Percentiles rank a stretch among this genome's conserved stretches.
These are phyloP conservation scores for Mucuna pruriens DNA, from an alignment of 306 rosid species.

Conservation along the genomic window DNA sequence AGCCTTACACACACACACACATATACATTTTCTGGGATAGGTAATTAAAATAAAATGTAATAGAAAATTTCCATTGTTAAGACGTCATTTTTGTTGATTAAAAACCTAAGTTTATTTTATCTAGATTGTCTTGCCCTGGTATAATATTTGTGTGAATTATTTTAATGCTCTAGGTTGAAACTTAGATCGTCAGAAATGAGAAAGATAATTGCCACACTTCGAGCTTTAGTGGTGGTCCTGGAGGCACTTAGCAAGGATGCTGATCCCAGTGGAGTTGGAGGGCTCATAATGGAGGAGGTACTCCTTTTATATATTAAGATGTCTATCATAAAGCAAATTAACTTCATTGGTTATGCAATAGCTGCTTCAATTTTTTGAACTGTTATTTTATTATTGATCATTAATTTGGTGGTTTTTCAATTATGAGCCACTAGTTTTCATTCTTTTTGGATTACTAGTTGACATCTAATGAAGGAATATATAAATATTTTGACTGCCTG, in stretches of 20 bases:
- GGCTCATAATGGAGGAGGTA: constrained; percentile 88
- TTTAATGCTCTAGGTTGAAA: constrained; percentile 54
- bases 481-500: not conserved
- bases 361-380: constrained; percentile 10
- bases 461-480: not conserved
- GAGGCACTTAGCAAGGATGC: constrained; percentile 85
- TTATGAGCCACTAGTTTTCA: constrained; percentile 23
- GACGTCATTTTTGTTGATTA: constrained; percentile 22
- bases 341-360: constrained; percentile 22
- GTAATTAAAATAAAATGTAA: not conserved
- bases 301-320: constrained; percentile 35
- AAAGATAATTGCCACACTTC: constrained; percentile 74
- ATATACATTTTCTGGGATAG: not conserved
- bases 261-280: constrained; percentile 83
- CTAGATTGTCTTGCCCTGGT: constrained; percentile 1
- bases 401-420: constrained; percentile 8
- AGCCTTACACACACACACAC: constrained; percentile 17
- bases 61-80: not conserved
- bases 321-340: constrained; percentile 18
- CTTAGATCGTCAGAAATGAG: constrained; percentile 66
- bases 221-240: constrained; percentile 95
- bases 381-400: constrained; percentile 16
- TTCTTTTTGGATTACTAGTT: constrained; percentile 24
- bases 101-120: constrained; percentile 8
- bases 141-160: constrained; percentile 25